phyloP scores from a whole-genome alignment of 106 monocot genomes.

The Acanthochlamys bracteata region DNA sequence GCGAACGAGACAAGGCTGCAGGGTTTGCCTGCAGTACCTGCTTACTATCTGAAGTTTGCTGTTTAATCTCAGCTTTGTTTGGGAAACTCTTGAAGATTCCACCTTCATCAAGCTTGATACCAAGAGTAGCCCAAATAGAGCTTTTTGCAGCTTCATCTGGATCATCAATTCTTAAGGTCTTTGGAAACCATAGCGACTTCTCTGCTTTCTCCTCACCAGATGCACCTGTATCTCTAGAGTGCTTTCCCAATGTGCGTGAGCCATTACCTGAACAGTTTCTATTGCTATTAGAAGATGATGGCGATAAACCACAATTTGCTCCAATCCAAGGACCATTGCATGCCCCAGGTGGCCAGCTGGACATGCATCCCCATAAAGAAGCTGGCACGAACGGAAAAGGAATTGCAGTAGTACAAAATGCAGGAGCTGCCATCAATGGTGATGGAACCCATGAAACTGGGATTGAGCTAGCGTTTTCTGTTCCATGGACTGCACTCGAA shows the following conservation, averaged over 20 bases:
- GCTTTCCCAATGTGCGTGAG: conserved; percentile 76
- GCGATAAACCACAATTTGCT: conserved; percentile 17
- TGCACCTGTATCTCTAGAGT: conserved; percentile 47
- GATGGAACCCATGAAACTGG: conserved; percentile 25
- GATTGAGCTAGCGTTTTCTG: conserved; percentile 18
- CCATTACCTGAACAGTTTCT: conserved; percentile 38
- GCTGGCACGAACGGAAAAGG: conserved; percentile 22
- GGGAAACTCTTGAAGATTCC: conserved; percentile 54
- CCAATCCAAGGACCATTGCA: conserved; percentile 28
- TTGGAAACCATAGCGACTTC: conserved; percentile 77
- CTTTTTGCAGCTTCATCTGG: conserved; percentile 89
- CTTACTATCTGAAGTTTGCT: conserved; percentile 16
- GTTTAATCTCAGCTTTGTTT: conserved; percentile 18
- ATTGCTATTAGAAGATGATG: conserved; percentile 45
- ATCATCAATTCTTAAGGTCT: conserved; percentile 78
- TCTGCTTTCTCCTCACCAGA: conserved; percentile 39
- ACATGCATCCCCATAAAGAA: conserved; percentile 29
- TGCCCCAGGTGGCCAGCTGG: conserved; percentile 18
- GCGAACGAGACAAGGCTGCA: conserved; percentile 79
- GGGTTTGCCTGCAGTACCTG: conserved; percentile 66
- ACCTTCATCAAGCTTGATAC: conserved; percentile 57
- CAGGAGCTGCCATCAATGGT: conserved; percentile 38
- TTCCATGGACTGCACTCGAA: conserved; percentile 18
- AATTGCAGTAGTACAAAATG: conserved; percentile 33
- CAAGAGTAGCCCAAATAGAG: conserved; percentile 80